phyloP scores from a whole-genome alignment of 768 basidiomycete genomes.

The Tephrocybe sp. region DNA sequence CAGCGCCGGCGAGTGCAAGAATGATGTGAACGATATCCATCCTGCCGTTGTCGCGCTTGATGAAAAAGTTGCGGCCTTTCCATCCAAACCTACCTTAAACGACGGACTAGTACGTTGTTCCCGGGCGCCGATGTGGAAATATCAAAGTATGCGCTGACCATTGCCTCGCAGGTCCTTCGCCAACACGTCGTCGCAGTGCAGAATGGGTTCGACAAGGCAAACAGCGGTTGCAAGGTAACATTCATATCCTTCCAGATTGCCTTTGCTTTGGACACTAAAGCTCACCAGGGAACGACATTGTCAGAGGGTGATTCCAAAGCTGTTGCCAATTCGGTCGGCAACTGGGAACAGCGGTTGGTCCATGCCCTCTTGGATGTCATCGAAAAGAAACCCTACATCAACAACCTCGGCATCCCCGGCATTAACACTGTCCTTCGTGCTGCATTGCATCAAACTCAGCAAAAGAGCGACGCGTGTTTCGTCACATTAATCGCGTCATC shows the following conservation, averaged over 20 bases:
- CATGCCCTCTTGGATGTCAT: constrained; percentile 20
- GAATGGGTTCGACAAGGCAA: constrained; percentile 22
- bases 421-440: constrained; percentile 1
- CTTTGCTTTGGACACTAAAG: neutral
- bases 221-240: constrained; percentile 22
- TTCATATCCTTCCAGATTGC: neutral
- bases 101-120: constrained; percentile 24
- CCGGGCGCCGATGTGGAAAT: constrained; percentile 25
- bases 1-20: constrained; percentile 7
- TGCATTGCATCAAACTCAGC: neutral
- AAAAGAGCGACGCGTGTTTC: neutral
- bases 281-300: constrained; percentile 2
- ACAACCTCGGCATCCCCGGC: constrained; percentile 17
- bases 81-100: constrained; percentile 12
- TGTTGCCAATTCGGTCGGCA: constrained; percentile 20
- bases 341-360: constrained; percentile 15
- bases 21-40: constrained; percentile 4
- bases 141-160: no score
- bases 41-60: constrained; percentile 3
- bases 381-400: constrained; percentile 24
- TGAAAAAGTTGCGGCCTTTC: no score
- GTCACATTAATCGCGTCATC: constrained; percentile 1
- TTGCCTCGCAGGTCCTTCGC: no score
- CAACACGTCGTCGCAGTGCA: no score
- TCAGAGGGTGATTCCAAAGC: constrained; percentile 20